phyloP scores from a whole-genome alignment of 306 rosid species.

The Chamaecrista fasciculata region DNA sequence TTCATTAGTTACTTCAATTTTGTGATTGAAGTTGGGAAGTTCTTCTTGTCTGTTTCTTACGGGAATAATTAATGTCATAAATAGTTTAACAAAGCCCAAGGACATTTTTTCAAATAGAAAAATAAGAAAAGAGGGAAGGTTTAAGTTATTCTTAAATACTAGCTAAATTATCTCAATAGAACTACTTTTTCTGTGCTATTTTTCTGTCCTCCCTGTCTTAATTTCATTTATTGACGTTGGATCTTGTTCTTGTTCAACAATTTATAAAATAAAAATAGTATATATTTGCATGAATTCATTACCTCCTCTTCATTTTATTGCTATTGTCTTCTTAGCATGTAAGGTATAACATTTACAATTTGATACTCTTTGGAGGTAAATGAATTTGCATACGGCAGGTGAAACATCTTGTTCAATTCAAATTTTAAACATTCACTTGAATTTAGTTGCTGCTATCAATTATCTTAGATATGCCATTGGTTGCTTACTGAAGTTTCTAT shows the following conservation, averaged over 20 bases:
- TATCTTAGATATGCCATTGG: constrained; percentile 18
- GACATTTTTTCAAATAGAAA: neutral
- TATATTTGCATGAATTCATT: constrained; percentile 4
- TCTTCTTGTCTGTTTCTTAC: neutral
- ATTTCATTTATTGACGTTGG: constrained; percentile 60
- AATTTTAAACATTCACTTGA: neutral
- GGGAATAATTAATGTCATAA: neutral
- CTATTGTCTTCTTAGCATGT: constrained; percentile 1
- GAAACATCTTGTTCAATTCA: constrained; percentile 30
- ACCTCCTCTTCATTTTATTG: constrained; percentile 1
- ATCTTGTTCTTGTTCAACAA: constrained; percentile 47
- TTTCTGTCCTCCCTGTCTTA: constrained; percentile 39
- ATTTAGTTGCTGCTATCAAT: constrained; percentile 19
- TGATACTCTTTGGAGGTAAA: constrained; percentile 8
- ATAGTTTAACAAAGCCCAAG: neutral
- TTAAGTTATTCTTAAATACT: neutral
- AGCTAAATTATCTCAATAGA: neutral
- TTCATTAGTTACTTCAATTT: constrained; percentile 22
- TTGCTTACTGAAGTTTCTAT: constrained; percentile 2
- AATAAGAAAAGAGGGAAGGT: neutral
- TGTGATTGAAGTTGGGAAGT: constrained; percentile 19
- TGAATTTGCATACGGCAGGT: constrained; percentile 42
- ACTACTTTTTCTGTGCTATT: neutral
- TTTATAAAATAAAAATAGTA: constrained; percentile 45
- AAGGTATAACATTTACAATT: neutral